Percentiles rank a stretch among this genome's conserved stretches.
Conservation (phyloP, 768 basidiomycete genomes). For the Kwoniella shandongensis region DNA sequence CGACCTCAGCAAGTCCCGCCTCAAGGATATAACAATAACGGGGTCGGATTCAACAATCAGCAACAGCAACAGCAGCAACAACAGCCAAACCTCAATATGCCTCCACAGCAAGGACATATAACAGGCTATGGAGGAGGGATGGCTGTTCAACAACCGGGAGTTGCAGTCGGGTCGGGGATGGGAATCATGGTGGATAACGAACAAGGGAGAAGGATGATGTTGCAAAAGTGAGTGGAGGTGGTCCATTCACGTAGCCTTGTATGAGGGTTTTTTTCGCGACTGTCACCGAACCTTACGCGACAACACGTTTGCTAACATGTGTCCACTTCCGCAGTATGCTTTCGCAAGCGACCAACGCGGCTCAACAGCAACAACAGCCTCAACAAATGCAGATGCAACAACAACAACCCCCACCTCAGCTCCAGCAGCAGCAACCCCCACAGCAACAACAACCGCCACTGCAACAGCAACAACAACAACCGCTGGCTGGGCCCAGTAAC, state of each 20-base stretch:
- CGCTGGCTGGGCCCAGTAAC: background rate
- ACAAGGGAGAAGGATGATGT: conserved; percentile 22
- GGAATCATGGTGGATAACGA: conserved; percentile 20
- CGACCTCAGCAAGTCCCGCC: no score
- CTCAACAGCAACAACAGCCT: conserved; percentile 3
- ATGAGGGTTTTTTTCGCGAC: no score
- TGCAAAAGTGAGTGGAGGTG: conserved; percentile 34
- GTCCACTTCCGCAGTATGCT: conserved; percentile 22
- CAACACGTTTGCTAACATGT: no score
- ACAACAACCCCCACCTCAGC: conserved; percentile 3
- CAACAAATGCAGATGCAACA: conserved; percentile 17
- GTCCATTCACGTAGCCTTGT: no score
- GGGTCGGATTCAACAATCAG: no score
- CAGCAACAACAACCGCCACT: conserved; percentile 9
- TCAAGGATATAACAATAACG: no score
- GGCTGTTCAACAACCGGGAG: no score
- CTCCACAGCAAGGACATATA: conserved; percentile 29
- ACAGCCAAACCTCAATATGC: conserved; percentile 18
- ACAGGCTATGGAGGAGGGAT: conserved; percentile 1
- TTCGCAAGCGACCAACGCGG: conserved; percentile 16
- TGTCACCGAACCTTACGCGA: no score
- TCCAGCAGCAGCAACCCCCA: conserved; percentile 17
- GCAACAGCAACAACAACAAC: conserved; percentile 11
- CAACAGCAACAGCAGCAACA: conserved; percentile 13
- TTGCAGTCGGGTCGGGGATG: conserved; percentile 1